phyloP scores from a whole-genome alignment of 169 alveolate species.

The Plasmodium berghei region DNA sequence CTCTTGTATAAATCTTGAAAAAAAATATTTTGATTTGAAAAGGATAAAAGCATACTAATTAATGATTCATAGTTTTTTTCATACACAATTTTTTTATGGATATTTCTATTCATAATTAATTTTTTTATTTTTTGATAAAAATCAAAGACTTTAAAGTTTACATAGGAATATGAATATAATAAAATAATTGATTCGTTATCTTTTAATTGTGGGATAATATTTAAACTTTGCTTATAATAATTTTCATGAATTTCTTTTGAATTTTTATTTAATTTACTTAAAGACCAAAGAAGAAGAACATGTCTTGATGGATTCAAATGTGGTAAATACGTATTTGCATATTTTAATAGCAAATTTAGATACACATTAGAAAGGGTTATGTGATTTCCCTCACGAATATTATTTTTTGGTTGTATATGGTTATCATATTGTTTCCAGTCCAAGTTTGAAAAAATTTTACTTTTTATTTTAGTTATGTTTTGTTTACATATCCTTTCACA shows the following conservation, averaged over 20 bases:
- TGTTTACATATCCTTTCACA: no score
- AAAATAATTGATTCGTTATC: conserved; percentile 43
- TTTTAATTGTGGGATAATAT: conserved; percentile 35
- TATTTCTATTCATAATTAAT: conserved; percentile 28
- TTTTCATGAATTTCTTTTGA: conserved; percentile 37
- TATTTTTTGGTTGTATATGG: background rate
- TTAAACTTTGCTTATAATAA: conserved; percentile 31
- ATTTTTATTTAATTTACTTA: conserved; percentile 62
- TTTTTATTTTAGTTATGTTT: no score
- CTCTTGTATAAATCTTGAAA: conserved; percentile 41
- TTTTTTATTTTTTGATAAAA: conserved; percentile 65
- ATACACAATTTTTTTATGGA: conserved; percentile 23
- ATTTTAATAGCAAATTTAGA: conserved; percentile 28
- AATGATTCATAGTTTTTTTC: conserved; percentile 42
- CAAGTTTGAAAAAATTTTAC: no score
- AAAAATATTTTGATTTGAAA: conserved; percentile 67
- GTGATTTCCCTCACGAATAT: background rate
- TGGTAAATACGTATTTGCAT: conserved; percentile 63
- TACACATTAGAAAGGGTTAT: background rate
- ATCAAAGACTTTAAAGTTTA: conserved; percentile 25
- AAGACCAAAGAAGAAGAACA: conserved; percentile 70
- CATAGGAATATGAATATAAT: conserved; percentile 60
- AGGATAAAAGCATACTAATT: conserved; percentile 53
- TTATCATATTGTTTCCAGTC: background rate
- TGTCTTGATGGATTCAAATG: conserved; percentile 44